These are phyloP conservation scores for Salvia splendens DNA, from an alignment of 257 asterid species.

Conservation along the genomic window DNA sequence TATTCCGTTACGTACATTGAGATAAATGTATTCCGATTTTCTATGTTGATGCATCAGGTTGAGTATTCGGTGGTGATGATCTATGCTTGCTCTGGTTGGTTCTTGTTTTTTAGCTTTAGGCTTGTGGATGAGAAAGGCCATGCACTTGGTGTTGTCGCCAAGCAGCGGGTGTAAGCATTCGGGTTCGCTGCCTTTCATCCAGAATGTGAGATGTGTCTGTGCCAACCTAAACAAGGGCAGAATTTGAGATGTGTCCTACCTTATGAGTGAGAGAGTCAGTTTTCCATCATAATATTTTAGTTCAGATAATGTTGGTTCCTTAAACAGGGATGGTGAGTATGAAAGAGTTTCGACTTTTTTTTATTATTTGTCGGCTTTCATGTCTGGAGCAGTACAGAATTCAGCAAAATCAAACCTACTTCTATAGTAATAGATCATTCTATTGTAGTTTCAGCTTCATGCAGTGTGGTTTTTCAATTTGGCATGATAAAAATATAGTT, in stretches of 20 bases:
- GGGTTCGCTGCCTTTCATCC: conserved; percentile 48
- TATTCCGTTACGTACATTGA: too few relatives aligned
- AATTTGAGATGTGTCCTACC: conserved; percentile 54
- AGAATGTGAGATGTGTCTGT: conserved; percentile 43
- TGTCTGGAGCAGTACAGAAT: too few relatives aligned
- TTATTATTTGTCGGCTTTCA: conserved; percentile 57
- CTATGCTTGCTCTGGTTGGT: not conserved
- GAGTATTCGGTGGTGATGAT: not conserved
- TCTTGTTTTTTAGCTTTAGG: conserved; percentile 17
- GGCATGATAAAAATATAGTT: too few relatives aligned
- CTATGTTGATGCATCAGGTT: not conserved
- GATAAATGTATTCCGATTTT: too few relatives aligned
- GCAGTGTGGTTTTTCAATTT: too few relatives aligned
- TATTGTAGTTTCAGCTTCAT: too few relatives aligned
- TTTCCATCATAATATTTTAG: too few relatives aligned
- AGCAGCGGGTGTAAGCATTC: conserved; percentile 52
- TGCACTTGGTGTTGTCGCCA: conserved; percentile 56
- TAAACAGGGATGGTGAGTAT: conserved; percentile 45
- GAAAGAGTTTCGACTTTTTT: conserved; percentile 58
- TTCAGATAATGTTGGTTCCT: conserved; percentile 35
- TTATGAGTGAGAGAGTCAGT: conserved; percentile 8
- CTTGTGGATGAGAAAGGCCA: conserved; percentile 56
- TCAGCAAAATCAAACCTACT: too few relatives aligned
- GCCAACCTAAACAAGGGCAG: conserved; percentile 66
- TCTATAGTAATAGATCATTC: too few relatives aligned